Conservation (phyloP, 306 rosid species). For the Lathyrus sativus region DNA sequence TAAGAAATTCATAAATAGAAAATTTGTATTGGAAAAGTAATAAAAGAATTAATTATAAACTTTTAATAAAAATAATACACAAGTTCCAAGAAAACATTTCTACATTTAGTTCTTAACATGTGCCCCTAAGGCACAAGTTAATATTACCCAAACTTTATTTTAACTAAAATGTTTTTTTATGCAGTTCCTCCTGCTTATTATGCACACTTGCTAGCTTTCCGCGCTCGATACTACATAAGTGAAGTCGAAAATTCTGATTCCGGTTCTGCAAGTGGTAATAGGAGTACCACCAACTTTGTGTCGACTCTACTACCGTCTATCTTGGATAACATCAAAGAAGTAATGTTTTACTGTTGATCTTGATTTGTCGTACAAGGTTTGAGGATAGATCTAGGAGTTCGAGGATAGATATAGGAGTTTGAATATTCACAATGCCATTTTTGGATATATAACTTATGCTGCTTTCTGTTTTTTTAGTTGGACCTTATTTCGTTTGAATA, state of each 20-base stretch:
- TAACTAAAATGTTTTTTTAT: neutral
- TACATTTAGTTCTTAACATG: no score
- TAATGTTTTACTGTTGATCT: conserved; percentile 45
- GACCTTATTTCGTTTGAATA: no score
- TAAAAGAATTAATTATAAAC: no score
- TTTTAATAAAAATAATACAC: no score
- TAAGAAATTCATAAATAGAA: no score
- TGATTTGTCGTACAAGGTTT: neutral
- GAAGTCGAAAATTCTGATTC: conserved; percentile 40
- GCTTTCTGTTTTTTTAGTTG: no score
- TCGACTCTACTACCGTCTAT: conserved; percentile 9
- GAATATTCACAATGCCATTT: neutral
- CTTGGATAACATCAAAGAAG: conserved; percentile 36
- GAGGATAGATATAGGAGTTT: neutral
- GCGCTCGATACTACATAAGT: conserved; percentile 43
- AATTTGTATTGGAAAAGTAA: no score
- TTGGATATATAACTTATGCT: no score
- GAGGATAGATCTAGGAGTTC: no score
- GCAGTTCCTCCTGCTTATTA: conserved; percentile 58
- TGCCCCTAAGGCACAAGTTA: no score
- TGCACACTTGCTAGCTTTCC: conserved; percentile 51
- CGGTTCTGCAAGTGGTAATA: conserved; percentile 33
- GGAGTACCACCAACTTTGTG: neutral
- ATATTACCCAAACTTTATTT: neutral
- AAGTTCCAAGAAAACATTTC: no score